Base-by-base conservation (phyloP, 2,329 filamentous ascomycete species). In the Penicillium vulpinum region DNA sequence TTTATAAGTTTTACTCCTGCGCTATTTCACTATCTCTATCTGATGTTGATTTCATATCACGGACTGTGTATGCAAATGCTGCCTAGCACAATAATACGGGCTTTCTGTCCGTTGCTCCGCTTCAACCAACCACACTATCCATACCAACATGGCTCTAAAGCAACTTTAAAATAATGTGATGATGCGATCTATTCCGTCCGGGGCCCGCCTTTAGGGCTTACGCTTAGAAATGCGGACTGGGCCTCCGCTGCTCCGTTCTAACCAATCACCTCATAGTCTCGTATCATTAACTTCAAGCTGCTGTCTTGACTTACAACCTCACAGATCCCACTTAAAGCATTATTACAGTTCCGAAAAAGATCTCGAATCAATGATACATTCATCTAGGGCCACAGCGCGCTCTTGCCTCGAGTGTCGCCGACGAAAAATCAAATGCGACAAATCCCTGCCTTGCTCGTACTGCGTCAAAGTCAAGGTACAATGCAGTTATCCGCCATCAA, bases 381-480 rank as follows among this genome's bases (percentile, higher is more conserved):
- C 9, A 22, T 2, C 18, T 9, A 35, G 15, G 10, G 39, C 46
- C 2, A 50, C 59, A 5, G 56, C 56, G 8, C 56, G 60, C 16
- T 63, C 65, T 10, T 68, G 66, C 24, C 26, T 65, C 3, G 66
- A 67, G 29, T 69, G 67, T 43, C 61, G 63, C 10, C 65, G 66
- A 4, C 63, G 67, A 16, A 67, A 67, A 49, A 67, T 70, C 48
- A 63, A 61, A 56, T 68, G 65, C 40, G 62, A 69, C 43, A 60
- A 60, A 33, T 58, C 48, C 13, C 43, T 61, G 5, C 66, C 66
- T 15, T 70, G 67, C 51, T 58, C 59, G n/a, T 66, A 68, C 49
- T 67, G 66, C 24, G 51, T 68, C 35, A 80, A 75, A 56, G 66
- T 73, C 2, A 60, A 65, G 21, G 64, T 67, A 13, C 63, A 71